Percentiles rank a stretch among this genome's conserved stretches.
These are phyloP conservation scores for Mycena indigotica DNA, from an alignment of 768 basidiomycete species.

Conservation along the genomic window DNA sequence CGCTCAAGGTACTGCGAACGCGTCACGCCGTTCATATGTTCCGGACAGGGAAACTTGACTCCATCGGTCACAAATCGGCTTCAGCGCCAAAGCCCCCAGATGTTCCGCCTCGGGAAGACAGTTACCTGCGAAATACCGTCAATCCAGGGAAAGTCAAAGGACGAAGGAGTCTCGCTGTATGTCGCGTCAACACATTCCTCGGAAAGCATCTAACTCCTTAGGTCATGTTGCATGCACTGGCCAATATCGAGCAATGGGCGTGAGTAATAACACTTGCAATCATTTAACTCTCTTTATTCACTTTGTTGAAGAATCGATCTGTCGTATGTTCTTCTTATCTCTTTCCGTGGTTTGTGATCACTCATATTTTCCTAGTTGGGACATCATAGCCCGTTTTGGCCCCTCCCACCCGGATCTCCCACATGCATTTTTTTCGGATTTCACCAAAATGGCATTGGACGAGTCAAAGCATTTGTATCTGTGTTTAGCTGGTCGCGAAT, in stretches of 20 bases:
- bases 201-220: background rate
- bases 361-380: conserved; percentile 55
- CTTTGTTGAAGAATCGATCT: conserved; percentile 60
- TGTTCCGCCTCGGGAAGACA: conserved; percentile 62
- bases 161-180: conserved; percentile 59
- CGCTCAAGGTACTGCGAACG: conserved; percentile 70
- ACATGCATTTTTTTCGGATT: conserved; percentile 77
- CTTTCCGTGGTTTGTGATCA: background rate
- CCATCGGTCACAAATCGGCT: conserved; percentile 60
- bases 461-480: conserved; percentile 78
- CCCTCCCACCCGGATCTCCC: conserved; percentile 61
- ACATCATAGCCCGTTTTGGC: conserved; percentile 80
- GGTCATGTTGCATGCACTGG: conserved; percentile 77
- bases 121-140: conserved; percentile 52
- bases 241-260: conserved; percentile 91
- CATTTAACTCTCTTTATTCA: background rate
- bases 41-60: conserved; percentile 65
- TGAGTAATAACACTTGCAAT: too few species aligned
- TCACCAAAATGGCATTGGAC: conserved; percentile 82
- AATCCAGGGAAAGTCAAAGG: conserved; percentile 61
- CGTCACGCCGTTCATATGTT: conserved; percentile 69
- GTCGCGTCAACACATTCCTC: background rate
- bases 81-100: conserved; percentile 59
- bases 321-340: conserved; percentile 48
- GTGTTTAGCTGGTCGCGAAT: background rate